phyloP scores from a whole-genome alignment of 345 rosid genomes.

The Euphorbia lathyris region DNA sequence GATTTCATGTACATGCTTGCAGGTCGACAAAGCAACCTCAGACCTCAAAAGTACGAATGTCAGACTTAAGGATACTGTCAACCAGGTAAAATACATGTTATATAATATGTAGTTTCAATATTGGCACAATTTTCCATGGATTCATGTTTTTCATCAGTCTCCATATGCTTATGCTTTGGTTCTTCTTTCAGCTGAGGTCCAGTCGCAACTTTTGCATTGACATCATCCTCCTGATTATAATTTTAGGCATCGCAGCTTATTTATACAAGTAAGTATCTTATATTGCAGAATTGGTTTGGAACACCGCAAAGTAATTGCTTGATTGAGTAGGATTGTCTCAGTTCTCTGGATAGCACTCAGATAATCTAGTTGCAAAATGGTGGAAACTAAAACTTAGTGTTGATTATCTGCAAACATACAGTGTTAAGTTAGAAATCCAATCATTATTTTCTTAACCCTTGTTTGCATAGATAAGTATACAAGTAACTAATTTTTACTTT shows the following conservation, averaged over 20 bases:
- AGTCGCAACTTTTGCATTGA: slow-evolving; percentile 37
- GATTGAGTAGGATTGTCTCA: slow-evolving; percentile 1
- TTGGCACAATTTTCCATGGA: neutral
- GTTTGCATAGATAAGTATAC: neutral
- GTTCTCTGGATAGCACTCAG: neutral
- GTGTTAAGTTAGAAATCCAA: neutral
- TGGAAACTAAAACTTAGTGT: neutral
- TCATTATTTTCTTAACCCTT: neutral
- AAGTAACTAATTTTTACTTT: neutral
- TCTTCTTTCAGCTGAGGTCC: slow-evolving; percentile 29
- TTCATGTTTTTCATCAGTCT: neutral
- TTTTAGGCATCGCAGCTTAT: slow-evolving; percentile 33
- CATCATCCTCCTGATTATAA: slow-evolving; percentile 25
- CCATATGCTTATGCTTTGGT: neutral
- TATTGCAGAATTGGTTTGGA: neutral
- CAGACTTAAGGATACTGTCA: slow-evolving; percentile 32
- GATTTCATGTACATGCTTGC: slow-evolving; percentile 9
- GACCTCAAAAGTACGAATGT: slow-evolving; percentile 33
- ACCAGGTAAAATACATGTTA: slow-evolving; percentile 19
- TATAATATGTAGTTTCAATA: neutral
- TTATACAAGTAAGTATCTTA: slow-evolving; percentile 28
- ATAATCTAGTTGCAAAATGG: neutral
- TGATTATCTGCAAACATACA: too few species aligned
- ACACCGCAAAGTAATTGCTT: neutral
- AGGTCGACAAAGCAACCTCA: slow-evolving; percentile 21